phyloP scores from a whole-genome alignment of 495 filamentous ascomycete species.

The Hyaloscypha finlandica region DNA sequence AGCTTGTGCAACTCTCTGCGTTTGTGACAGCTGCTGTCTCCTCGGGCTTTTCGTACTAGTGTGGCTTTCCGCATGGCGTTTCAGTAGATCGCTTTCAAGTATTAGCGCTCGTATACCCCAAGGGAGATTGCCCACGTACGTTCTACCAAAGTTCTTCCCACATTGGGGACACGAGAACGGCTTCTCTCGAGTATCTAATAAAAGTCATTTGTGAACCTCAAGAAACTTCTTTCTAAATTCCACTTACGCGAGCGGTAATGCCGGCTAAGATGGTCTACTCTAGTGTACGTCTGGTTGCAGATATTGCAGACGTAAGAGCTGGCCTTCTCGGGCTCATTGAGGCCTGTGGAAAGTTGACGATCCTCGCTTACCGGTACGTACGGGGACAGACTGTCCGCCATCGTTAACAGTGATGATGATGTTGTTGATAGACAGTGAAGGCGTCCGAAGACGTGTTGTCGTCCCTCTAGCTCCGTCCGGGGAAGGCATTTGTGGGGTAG shows the following conservation, averaged over 20 bases:
- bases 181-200: slow-evolving; percentile 50
- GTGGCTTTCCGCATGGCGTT: slow-evolving; percentile 23
- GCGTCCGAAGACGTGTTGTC: neutral
- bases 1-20: slow-evolving; percentile 47
- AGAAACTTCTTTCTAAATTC: neutral
- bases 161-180: slow-evolving; percentile 41
- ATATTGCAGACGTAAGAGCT: slow-evolving; percentile 43
- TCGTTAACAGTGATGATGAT: neutral
- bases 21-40: neutral
- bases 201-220: slow-evolving; percentile 22
- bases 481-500: neutral
- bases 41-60: neutral
- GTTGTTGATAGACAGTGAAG: neutral
- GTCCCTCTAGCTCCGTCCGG: neutral
- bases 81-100: slow-evolving; percentile 20
- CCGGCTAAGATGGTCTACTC: slow-evolving; percentile 24
- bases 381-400: neutral
- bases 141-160: slow-evolving; percentile 18
- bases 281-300: slow-evolving; percentile 28
- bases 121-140: neutral
- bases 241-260: slow-evolving; percentile 17
- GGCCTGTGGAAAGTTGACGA: neutral
- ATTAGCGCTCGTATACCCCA: neutral
- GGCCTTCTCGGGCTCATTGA: neutral
- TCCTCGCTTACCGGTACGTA: neutral